Conservation (phyloP, 1,139 yeast genomes). For the Sugiyamaella xylanicola region DNA sequence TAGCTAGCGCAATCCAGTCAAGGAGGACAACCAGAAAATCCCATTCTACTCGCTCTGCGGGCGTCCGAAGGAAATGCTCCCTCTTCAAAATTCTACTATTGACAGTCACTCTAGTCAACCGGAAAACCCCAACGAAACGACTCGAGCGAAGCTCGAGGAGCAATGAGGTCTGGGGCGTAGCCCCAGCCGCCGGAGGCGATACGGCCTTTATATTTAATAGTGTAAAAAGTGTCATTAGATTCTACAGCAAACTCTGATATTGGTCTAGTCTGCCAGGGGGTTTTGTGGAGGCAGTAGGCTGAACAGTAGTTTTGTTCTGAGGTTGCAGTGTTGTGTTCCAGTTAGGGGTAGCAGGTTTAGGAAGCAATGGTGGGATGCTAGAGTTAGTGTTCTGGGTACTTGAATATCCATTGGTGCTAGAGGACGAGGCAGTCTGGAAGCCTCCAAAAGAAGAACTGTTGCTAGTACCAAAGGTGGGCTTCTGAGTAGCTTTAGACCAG, state of each 20-base stretch:
- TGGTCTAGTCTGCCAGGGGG: constrained; percentile 28
- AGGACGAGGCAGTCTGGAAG: neutral
- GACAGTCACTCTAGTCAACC: too few relatives aligned
- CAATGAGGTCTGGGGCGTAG: neutral
- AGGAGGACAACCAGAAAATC: too few relatives aligned
- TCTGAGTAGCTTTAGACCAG: constrained; percentile 11
- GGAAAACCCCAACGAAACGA: too few relatives aligned
- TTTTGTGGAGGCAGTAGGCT: constrained; percentile 14
- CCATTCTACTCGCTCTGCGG: neutral
- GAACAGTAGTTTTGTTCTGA: constrained; percentile 11
- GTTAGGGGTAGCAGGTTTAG: constrained; percentile 19
- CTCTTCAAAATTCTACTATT: too few relatives aligned
- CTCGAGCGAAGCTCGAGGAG: neutral
- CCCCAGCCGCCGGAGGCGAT: constrained; percentile 8
- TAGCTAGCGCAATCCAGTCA: too few relatives aligned
- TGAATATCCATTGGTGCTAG: neutral
- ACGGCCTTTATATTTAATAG: neutral
- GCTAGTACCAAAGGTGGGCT: neutral
- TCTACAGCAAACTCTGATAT: constrained; percentile 32
- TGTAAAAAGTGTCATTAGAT: constrained; percentile 5
- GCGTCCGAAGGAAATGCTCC: too few relatives aligned
- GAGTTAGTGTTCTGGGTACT: constrained; percentile 2
- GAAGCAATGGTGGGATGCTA: constrained; percentile 22
- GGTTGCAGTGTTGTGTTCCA: constrained; percentile 8
- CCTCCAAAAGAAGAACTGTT: neutral